These are phyloP conservation scores for Nakazawaea holstii DNA, from an alignment of 805 yeast genomes.

Conservation along the genomic window DNA sequence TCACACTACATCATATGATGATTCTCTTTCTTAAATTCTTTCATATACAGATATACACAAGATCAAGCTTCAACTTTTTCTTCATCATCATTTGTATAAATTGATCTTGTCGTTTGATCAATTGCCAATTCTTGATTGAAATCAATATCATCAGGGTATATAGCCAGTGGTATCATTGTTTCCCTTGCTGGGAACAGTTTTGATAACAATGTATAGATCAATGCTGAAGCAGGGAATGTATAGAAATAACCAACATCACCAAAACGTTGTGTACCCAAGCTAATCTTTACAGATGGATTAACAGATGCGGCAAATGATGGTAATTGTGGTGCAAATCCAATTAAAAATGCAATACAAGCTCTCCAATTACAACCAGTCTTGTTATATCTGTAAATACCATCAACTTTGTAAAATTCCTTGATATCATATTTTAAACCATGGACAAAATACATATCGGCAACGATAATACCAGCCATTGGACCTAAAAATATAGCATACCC, in stretches of 20 bases:
- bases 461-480: slow-evolving; percentile 33
- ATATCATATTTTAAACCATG: slow-evolving; percentile 29
- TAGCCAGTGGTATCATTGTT: slow-evolving; percentile 4
- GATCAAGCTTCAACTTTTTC: not conserved
- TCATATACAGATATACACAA: too few relatives aligned
- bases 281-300: slow-evolving; percentile 18
- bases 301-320: slow-evolving; percentile 61
- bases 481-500: slow-evolving; percentile 32
- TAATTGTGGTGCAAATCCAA: slow-evolving; percentile 78
- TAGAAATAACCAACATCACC: slow-evolving; percentile 28
- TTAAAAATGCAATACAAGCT: slow-evolving; percentile 41
- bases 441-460: slow-evolving; percentile 34
- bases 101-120: not conserved
- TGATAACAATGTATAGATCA: slow-evolving; percentile 20
- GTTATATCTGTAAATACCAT: slow-evolving; percentile 33
- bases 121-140: slow-evolving; percentile 5
- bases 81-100: slow-evolving; percentile 1
- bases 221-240: slow-evolving; percentile 23
- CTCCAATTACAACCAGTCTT: slow-evolving; percentile 39
- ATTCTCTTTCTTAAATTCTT: too few relatives aligned
- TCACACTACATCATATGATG: too few relatives aligned
- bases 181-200: slow-evolving; percentile 17
- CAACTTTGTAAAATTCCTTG: slow-evolving; percentile 27
- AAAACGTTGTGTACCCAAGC: slow-evolving; percentile 19
- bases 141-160: slow-evolving; percentile 10